These are phyloP conservation scores for Russula foetens DNA, from an alignment of 768 basidiomycete genomes.

Conservation along the genomic window DNA sequence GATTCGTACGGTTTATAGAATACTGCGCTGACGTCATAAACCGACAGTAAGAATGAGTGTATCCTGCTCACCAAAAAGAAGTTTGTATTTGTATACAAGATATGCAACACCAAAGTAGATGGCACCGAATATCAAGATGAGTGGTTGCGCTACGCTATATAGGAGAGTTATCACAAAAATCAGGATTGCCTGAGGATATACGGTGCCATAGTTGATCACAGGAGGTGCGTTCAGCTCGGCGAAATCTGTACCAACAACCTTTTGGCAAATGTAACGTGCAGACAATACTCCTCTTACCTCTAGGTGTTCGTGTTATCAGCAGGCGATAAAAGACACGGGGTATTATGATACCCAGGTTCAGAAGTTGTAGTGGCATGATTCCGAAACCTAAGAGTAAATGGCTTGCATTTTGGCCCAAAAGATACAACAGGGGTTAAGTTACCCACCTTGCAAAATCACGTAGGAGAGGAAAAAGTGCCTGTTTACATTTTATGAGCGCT, in stretches of 20 bases:
- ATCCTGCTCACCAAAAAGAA: constrained; percentile 71
- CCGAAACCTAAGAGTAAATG: constrained; percentile 57
- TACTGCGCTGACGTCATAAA: constrained; percentile 39
- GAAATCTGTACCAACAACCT: constrained; percentile 53
- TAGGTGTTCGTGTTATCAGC: constrained; percentile 81
- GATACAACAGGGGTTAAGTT: background rate
- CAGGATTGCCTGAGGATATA: constrained; percentile 94
- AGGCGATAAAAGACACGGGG: constrained; percentile 67
- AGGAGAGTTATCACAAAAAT: constrained; percentile 93
- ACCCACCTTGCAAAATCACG: constrained; percentile 70
- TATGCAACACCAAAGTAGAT: constrained; percentile 95
- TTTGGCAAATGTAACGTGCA: background rate
- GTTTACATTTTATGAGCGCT: constrained; percentile 2
- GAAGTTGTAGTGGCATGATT: constrained; percentile 91
- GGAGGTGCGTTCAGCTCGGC: constrained; percentile 96
- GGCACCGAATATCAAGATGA: constrained; percentile 92
- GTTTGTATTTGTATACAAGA: constrained; percentile 96
- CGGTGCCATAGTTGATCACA: constrained; percentile 95
- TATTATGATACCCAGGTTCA: constrained; percentile 85
- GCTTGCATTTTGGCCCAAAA: constrained; percentile 4
- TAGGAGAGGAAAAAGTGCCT: constrained; percentile 83
- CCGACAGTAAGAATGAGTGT: background rate
- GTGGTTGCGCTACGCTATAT: constrained; percentile 92
- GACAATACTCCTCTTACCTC: constrained; percentile 43
- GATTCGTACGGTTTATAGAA: constrained; percentile 99